Evolutionary conservation across 352 stramenopile species (phyloP).

Genomic region (Pythium periplocum): DNA sequence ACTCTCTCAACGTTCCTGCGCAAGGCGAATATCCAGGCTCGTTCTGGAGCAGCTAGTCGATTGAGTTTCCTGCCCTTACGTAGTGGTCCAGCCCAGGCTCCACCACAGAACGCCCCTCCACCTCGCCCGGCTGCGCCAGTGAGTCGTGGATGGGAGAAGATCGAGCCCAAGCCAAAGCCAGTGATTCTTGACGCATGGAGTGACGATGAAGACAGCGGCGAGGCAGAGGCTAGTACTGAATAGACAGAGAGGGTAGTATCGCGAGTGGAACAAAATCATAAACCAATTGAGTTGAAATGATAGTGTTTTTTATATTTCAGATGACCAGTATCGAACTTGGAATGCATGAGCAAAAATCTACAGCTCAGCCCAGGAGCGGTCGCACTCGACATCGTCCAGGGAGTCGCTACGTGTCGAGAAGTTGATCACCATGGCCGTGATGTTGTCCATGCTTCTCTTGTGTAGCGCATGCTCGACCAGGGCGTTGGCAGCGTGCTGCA

Average conservation of each 20-base stretch:
- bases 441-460: conserved; percentile 80
- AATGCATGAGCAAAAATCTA: no score
- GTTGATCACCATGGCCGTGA: conserved; percentile 68
- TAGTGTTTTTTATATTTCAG: conserved; percentile 10
- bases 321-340: not conserved
- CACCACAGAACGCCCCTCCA: conserved; percentile 10
- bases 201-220: conserved; percentile 48
- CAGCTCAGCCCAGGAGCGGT: no score
- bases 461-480: conserved; percentile 61
- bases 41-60: conserved; percentile 18
- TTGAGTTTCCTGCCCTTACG: conserved; percentile 58
- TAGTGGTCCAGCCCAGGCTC: conserved; percentile 18
- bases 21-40: conserved; percentile 16
- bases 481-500: conserved; percentile 52
- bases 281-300: not conserved
- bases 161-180: conserved; percentile 32
- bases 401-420: conserved; percentile 7
- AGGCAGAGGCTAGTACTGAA: not conserved
- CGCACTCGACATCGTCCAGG: conserved; percentile 13
- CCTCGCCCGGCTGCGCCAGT: conserved; percentile 25
- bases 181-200: conserved; percentile 71
- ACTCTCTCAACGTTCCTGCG: conserved; percentile 53
- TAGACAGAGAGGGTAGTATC: no score
- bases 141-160: conserved; percentile 70
- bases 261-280: no score